phyloP scores from a whole-genome alignment of 441 rosid genomes.

The Isatis lusitanica region DNA sequence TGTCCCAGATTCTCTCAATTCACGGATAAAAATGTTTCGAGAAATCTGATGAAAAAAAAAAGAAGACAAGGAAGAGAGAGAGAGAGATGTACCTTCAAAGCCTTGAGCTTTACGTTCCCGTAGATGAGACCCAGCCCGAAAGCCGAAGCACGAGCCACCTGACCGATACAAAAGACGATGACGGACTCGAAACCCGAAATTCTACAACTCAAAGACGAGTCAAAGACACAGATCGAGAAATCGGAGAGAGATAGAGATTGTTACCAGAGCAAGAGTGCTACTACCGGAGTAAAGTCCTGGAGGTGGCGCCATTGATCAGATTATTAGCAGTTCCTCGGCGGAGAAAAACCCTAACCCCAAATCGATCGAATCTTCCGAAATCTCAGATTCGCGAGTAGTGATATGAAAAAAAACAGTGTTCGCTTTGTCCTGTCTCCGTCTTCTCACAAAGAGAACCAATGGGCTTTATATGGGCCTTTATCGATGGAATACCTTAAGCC shows the following conservation, averaged over 20 bases:
- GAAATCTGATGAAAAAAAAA: not conserved
- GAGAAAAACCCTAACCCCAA: conserved; percentile 35
- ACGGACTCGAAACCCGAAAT: not conserved
- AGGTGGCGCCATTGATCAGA: conserved; percentile 63
- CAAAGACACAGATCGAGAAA: conserved; percentile 18
- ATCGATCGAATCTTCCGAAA: conserved; percentile 27
- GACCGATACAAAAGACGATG: conserved; percentile 12
- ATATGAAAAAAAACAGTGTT: not conserved
- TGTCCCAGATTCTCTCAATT: not conserved
- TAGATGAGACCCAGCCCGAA: conserved; percentile 36
- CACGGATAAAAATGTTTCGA: not conserved
- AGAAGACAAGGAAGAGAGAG: not conserved
- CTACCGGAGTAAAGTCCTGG: conserved; percentile 92
- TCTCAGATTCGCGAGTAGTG: conserved; percentile 29
- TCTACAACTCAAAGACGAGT: conserved; percentile 4
- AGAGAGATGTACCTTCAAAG: conserved; percentile 29
- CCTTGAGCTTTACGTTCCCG: conserved; percentile 40
- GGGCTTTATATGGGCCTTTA: conserved; percentile 18
- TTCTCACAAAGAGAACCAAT: not conserved
- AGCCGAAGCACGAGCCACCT: conserved; percentile 43
- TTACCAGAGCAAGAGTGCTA: conserved; percentile 87
- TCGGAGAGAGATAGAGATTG: not conserved
- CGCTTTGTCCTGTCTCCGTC: not conserved
- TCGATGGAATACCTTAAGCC: not conserved
- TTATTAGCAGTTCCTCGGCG: conserved; percentile 9